These are phyloP conservation scores for Alternaria hordeiaustralica DNA, from an alignment of 2,329 filamentous ascomycete species.

Conservation along the genomic window DNA sequence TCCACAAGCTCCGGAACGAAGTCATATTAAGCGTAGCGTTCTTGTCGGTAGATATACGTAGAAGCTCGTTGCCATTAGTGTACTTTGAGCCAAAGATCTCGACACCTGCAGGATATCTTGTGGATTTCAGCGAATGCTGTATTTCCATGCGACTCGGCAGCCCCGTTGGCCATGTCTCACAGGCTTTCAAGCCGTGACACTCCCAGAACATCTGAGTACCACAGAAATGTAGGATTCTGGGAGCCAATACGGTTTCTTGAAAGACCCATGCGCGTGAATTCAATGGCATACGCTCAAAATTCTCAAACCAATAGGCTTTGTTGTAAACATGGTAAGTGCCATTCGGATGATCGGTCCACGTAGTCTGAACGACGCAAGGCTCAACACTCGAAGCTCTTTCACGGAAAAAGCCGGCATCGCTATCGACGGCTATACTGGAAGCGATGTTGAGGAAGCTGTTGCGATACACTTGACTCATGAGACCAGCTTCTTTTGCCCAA, in stretches of 20 bases:
- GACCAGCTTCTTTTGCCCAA: background rate
- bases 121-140: background rate
- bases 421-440: background rate
- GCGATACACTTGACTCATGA: background rate
- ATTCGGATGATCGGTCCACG: background rate
- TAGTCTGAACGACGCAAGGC: background rate
- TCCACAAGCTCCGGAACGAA: background rate
- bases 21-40: too few species aligned
- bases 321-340: background rate
- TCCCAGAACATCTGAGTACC: background rate
- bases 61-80: background rate
- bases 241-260: background rate
- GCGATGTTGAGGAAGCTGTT: background rate
- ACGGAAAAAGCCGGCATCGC: background rate
- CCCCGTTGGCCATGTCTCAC: background rate
- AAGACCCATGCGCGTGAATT: background rate
- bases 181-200: background rate
- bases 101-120: background rate
- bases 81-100: background rate
- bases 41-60: background rate
- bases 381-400: background rate
- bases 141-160: fast-evolving
- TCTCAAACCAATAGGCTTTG: fast-evolving
- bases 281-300: background rate
- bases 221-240: background rate